Conservation (phyloP, 345 rosid species). For the Linum lewisii region DNA sequence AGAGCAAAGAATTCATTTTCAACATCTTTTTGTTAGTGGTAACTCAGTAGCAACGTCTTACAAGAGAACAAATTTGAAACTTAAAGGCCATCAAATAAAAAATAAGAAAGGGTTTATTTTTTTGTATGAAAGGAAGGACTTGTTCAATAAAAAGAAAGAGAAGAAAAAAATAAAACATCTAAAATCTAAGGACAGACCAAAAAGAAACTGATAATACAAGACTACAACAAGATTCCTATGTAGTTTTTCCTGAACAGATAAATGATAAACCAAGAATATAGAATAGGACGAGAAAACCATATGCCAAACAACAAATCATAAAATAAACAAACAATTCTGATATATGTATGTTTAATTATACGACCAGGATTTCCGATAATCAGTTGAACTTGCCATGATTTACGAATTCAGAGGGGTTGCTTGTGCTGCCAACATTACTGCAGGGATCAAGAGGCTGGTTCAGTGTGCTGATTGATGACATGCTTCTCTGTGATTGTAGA, state of each 20-base stretch:
- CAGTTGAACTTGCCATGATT: slow-evolving; percentile 49
- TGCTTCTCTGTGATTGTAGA: slow-evolving; percentile 49
- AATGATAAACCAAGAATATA: neutral
- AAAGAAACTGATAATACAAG: no score
- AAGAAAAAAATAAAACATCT: no score
- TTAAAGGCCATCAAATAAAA: neutral
- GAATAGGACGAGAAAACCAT: neutral
- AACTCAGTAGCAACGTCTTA: slow-evolving; percentile 3
- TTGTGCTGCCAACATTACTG: slow-evolving; percentile 29
- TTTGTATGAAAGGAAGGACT: neutral
- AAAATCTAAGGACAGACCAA: no score
- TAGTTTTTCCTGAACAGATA: no score
- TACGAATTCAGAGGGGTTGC: slow-evolving; percentile 53
- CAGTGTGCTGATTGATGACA: slow-evolving; percentile 43
- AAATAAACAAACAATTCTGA: neutral
- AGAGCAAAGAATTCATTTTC: slow-evolving; percentile 7
- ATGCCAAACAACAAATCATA: no score
- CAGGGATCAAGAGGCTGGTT: slow-evolving; percentile 38
- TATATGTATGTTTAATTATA: no score
- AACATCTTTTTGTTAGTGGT: slow-evolving; percentile 6
- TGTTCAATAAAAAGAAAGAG: no score
- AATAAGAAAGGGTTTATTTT: neutral
- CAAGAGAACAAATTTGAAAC: neutral
- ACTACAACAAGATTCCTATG: no score
- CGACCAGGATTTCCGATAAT: neutral